Percentiles rank a stretch among this genome's conserved stretches.
Evolutionary conservation across 2,329 filamentous ascomycete species (phyloP).

Genomic region (Phyllosticta paracitricarpa): DNA sequence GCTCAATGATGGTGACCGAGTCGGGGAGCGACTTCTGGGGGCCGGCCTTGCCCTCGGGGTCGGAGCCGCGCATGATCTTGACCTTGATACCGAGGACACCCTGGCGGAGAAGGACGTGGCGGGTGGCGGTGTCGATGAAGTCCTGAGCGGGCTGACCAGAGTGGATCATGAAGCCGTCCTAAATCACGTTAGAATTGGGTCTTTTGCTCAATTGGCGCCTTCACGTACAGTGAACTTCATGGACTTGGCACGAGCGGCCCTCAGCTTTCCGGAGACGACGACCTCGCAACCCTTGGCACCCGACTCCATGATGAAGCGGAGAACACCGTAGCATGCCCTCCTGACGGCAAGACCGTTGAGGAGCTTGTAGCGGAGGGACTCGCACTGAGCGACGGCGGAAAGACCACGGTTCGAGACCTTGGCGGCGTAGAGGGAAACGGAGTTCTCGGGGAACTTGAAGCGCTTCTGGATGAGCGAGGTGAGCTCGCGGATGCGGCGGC

Average conservation of each 20-base stretch:
- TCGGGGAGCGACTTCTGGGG: slow-evolving; percentile 96
- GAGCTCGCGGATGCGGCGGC: slow-evolving; percentile 98
- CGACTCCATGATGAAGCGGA: slow-evolving; percentile 99
- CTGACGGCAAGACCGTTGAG: slow-evolving; percentile 98
- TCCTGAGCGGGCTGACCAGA: slow-evolving; percentile 98
- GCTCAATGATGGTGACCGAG: slow-evolving; percentile 98
- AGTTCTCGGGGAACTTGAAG: slow-evolving; percentile 99
- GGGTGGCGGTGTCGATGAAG: slow-evolving; percentile 98
- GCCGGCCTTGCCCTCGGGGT: slow-evolving; percentile 98
- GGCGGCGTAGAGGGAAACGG: slow-evolving; percentile 97
- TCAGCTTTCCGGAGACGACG: slow-evolving; percentile 97
- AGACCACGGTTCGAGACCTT: slow-evolving; percentile 99
- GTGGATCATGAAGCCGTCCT: slow-evolving; percentile 99
- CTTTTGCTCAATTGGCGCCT: neutral
- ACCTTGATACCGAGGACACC: slow-evolving; percentile 99
- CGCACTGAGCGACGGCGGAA: slow-evolving; percentile 98
- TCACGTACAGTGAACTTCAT: slow-evolving; percentile 96
- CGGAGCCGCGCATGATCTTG: slow-evolving; percentile 99
- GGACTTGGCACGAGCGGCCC: slow-evolving; percentile 97
- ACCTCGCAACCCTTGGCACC: slow-evolving; percentile 99
- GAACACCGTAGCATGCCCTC: slow-evolving; percentile 98
- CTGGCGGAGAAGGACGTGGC: slow-evolving; percentile 98
- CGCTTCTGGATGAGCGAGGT: slow-evolving; percentile 99
- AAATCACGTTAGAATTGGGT: slow-evolving; percentile 2
- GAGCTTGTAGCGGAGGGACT: slow-evolving; percentile 99